Conservation (phyloP, 805 yeast genomes). For the Metschnikowia lachancei region DNA sequence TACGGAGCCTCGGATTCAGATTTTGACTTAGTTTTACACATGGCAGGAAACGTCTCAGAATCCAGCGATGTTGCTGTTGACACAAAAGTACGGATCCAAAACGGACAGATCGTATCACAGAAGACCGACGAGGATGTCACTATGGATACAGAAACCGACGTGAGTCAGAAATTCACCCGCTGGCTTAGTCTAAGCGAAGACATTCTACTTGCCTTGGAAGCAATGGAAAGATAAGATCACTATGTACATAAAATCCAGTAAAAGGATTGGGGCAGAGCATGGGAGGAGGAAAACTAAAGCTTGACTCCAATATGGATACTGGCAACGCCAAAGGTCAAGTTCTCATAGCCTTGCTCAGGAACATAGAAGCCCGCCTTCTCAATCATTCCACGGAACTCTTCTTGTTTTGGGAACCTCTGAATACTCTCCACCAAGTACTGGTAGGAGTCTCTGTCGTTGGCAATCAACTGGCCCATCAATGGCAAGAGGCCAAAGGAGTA, state of each 20-base stretch:
- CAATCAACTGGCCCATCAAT: conserved; percentile 91
- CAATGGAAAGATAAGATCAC: conserved; percentile 9
- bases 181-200: conserved; percentile 35
- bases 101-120: conserved; percentile 25
- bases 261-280: background rate
- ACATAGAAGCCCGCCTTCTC: conserved; percentile 91
- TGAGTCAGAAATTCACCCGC: conserved; percentile 21
- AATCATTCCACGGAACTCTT: conserved; percentile 85
- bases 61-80: conserved; percentile 8
- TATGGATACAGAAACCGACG: conserved; percentile 26
- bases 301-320: conserved; percentile 95
- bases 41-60: conserved; percentile 19
- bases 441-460: conserved; percentile 93
- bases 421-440: conserved; percentile 96
- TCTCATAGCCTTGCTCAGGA: conserved; percentile 86
- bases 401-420: conserved; percentile 87
- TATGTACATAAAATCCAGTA: conserved; percentile 10
- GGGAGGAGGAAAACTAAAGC: conserved; percentile 40
- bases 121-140: conserved; percentile 13
- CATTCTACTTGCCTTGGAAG: conserved; percentile 23
- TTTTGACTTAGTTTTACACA: conserved; percentile 21
- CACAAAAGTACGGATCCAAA: conserved; percentile 27
- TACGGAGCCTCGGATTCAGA: conserved; percentile 26
- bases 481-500: conserved; percentile 89
- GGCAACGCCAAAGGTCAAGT: conserved; percentile 90